Base-by-base conservation (phyloP, 495 filamentous ascomycete genomes). In the Tetracladium setigerum region DNA sequence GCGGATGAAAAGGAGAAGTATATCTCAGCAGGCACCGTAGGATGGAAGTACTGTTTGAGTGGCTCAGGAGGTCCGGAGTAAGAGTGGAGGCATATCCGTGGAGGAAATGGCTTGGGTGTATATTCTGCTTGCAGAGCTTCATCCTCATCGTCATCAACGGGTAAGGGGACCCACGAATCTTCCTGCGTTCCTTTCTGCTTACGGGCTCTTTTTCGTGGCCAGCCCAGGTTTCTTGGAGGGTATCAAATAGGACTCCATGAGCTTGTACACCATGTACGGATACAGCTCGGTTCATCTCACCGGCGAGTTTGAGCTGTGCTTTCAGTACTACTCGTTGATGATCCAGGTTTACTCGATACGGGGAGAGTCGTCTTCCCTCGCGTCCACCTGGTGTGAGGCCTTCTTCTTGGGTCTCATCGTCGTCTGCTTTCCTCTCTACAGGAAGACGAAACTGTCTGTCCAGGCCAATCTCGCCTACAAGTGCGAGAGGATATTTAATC, bases 181-280 rank as follows among this genome's bases (percentile, higher is more conserved):
- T 76, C 62, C 60, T 69, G 56, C 67, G 69, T 56, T 87, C 71
- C 48, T 81, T 73, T 43, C 77, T 78, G 38, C 85, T 86, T 1
- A 81, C 57, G 2, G 84, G 66, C 35, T 76, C 70, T 54, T 77
- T 79, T 63, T 96, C 89, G 59, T 88, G 74, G 0, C 89, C 92
- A 55, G 79, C 80, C 89, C 90, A 98, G 30, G 87, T 65, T 42
- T 78, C 75, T 43, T 79, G 70, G 17, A 97, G 60, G 1, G 82
- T 72, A 12, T 95, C 87, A 44, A 88, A 84, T 1, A 97, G 56
- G 1, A 81, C 68, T 0, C 92, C 94, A 56, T 96, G 92, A 0
- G 86, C 87, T 61, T 92, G 85, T 13, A 97, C 94, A 18, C 90
- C 89, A 59, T 97, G 92, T 0, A 97, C 72, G 12, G 86, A 91